Evolutionary conservation across 257 asterid species (phyloP).

Genomic region (Nicotiana noctiflora): DNA sequence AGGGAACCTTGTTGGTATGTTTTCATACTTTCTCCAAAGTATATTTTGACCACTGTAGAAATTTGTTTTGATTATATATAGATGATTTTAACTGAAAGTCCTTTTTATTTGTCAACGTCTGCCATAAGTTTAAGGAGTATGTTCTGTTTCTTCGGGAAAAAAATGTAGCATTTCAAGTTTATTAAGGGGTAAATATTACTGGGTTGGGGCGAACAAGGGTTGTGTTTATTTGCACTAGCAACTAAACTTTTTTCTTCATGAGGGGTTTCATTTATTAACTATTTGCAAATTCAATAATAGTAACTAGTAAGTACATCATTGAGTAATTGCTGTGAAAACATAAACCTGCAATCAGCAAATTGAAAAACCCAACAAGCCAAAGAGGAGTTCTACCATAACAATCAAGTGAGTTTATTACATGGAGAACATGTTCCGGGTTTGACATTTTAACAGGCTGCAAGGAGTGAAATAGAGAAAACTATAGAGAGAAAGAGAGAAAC

Average conservation of each 20-base stretch:
- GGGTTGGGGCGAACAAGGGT: not conserved
- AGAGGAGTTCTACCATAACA: not conserved
- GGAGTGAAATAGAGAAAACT: too few relatives aligned
- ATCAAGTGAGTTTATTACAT: too few relatives aligned
- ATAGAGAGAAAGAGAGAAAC: too few relatives aligned
- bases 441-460: too few relatives aligned
- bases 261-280: not conserved
- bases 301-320: not conserved
- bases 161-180: not conserved
- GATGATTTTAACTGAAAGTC: not conserved
- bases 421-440: too few relatives aligned
- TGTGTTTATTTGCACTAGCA: not conserved
- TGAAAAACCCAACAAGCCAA: not conserved
- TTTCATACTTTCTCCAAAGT: not conserved
- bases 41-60: not conserved
- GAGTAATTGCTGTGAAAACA: not conserved
- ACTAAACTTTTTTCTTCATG: not conserved
- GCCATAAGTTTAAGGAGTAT: not conserved
- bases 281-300: not conserved
- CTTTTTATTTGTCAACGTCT: not conserved
- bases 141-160: not conserved
- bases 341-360: not conserved
- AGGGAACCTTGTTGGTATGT: constrained; percentile 84
- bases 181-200: not conserved
- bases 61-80: not conserved